Percentiles rank a stretch among this genome's conserved stretches.
These are phyloP conservation scores for Leccinum longicurvipes DNA, from an alignment of 768 basidiomycete species.

Conservation along the genomic window DNA sequence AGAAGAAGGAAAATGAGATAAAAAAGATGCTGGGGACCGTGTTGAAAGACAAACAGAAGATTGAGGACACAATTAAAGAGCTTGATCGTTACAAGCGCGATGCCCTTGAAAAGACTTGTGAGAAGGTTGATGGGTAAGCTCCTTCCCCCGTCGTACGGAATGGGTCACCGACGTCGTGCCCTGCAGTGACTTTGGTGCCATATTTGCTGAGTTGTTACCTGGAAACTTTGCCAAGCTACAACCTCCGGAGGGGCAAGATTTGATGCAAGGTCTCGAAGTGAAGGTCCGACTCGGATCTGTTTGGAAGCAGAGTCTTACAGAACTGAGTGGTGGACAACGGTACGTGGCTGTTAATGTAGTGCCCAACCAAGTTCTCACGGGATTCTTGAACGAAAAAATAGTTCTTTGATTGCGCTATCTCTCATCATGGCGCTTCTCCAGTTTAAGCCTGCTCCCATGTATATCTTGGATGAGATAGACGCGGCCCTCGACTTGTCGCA, in stretches of 20 bases:
- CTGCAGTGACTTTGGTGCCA: constrained; percentile 87
- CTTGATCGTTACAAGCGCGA: constrained; percentile 94
- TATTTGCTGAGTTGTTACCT: constrained; percentile 93
- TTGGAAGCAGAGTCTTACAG: constrained; percentile 97
- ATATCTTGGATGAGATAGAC: constrained; percentile 98
- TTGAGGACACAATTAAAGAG: constrained; percentile 89
- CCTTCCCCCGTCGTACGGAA: neutral
- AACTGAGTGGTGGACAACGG: constrained; percentile 96
- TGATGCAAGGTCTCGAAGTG: constrained; percentile 95
- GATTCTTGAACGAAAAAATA: constrained; percentile 30
- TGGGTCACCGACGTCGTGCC: neutral
- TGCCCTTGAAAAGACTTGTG: constrained; percentile 92
- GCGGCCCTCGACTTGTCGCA: constrained; percentile 95
- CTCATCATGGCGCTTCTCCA: constrained; percentile 99
- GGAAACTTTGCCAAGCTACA: constrained; percentile 96
- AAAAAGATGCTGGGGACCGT: constrained; percentile 88
- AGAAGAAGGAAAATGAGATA: constrained; percentile 86
- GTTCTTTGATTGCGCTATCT: constrained; percentile 95
- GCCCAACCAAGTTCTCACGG: neutral
- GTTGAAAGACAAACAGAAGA: constrained; percentile 90
- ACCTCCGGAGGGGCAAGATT: constrained; percentile 88
- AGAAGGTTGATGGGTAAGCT: constrained; percentile 85
- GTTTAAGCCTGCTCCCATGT: constrained; percentile 99
- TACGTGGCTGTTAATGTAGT: constrained; percentile 33
- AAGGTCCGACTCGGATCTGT: constrained; percentile 93